phyloP scores from a whole-genome alignment of 768 basidiomycete genomes.

The Lactifluus piperatus region DNA sequence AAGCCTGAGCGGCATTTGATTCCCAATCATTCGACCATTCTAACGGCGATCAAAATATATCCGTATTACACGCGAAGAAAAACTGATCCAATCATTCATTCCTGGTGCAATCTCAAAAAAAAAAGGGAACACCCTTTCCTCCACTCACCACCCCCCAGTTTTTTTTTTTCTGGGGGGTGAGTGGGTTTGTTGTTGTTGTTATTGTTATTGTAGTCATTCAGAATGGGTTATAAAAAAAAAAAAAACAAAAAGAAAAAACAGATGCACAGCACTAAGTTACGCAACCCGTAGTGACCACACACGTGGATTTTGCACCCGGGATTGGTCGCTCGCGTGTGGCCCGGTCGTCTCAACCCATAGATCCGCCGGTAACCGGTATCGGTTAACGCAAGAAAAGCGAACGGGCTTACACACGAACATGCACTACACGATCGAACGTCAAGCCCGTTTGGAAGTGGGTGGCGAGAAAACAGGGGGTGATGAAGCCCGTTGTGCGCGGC shows the following conservation, averaged over 20 bases:
- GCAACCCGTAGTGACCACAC: not conserved
- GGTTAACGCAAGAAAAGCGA: not conserved
- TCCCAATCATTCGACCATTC: conserved; percentile 18
- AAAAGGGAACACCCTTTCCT: no score
- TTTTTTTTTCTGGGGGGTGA: not conserved
- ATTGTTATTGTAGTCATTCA: no score
- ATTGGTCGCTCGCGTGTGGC: not conserved
- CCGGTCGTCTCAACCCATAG: not conserved
- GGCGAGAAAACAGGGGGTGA: no score
- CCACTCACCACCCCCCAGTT: not conserved
- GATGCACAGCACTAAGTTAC: not conserved
- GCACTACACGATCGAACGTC: not conserved
- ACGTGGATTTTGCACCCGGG: not conserved
- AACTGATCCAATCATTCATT: conserved; percentile 11
- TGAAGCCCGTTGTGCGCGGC: no score
- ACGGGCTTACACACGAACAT: not conserved
- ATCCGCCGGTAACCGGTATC: not conserved
- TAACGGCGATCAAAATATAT: conserved; percentile 16
- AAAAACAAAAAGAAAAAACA: not conserved
- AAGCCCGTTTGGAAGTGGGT: not conserved
- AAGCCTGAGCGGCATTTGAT: conserved; percentile 2
- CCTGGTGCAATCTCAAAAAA: not conserved
- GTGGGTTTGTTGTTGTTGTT: no score
- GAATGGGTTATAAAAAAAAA: not conserved
- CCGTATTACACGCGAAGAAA: not conserved